Conservation (phyloP, 1,284 basidiomycete genomes). For the Coriolopsis trogii region DNA sequence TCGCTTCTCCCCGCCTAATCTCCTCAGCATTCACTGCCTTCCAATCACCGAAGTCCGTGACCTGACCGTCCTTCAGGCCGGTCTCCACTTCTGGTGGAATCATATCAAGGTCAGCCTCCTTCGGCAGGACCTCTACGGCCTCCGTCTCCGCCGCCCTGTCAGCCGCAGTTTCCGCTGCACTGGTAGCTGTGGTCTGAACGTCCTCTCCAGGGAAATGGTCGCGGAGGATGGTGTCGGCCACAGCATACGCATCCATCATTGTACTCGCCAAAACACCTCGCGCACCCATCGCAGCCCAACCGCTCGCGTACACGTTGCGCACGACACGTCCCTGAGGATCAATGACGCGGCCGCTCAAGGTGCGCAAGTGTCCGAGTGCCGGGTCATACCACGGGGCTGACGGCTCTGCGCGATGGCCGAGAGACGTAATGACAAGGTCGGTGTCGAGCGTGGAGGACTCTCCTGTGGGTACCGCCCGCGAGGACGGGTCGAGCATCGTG, state of each 20-base stretch:
- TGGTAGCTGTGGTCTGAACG: conserved; percentile 15
- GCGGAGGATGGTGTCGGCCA: conserved; percentile 69
- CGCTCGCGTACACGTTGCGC: conserved; percentile 85
- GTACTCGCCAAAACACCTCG: conserved; percentile 92
- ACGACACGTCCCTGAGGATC: conserved; percentile 43
- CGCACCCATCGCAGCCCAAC: conserved; percentile 94
- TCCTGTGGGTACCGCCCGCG: conserved; percentile 65
- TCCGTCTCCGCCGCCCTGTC: conserved; percentile 12
- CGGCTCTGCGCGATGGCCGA: conserved; percentile 85
- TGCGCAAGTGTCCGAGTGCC: conserved; percentile 55
- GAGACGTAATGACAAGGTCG: conserved; percentile 84
- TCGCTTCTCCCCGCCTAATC: conserved; percentile 51
- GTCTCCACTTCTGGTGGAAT: conserved; percentile 56
- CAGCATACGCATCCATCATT: conserved; percentile 90
- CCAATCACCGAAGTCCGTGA: conserved; percentile 74
- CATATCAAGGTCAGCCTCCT: conserved; percentile 50
- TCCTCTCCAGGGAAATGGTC: conserved; percentile 46
- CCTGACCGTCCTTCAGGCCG: conserved; percentile 49
- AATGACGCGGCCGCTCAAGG: conserved; percentile 54
- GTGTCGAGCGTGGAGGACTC: conserved; percentile 57
- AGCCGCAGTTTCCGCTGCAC: conserved; percentile 18
- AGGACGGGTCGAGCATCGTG: conserved; percentile 56
- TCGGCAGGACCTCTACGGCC: conserved; percentile 41
- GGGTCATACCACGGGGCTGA: conserved; percentile 55
- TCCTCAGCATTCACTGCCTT: conserved; percentile 70